Base-by-base conservation (phyloP, 2,329 filamentous ascomycete species). In the Aspergillus alliaceus region DNA sequence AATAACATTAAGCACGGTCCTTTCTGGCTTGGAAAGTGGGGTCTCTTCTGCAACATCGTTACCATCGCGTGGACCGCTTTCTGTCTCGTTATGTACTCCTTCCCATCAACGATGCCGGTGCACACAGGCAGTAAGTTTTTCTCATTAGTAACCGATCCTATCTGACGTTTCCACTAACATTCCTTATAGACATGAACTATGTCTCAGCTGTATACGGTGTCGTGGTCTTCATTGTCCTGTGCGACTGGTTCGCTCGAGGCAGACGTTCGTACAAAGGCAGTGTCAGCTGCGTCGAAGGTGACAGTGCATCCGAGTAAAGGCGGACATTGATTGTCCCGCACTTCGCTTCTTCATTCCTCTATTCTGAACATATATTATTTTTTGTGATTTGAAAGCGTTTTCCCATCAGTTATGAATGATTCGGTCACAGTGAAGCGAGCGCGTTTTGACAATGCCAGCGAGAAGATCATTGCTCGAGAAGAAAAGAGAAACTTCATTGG, bases 21-120 rank as follows among this genome's bases (percentile, higher is more conserved):
- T 0, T 82, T 82, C 69, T 81, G 77, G 74, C 66, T 82, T 25
- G 79, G 79, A 1, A 70, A 69, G 5, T 39, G 79, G 40, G 80
- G 79, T 1, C 57, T 76, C 22, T 63, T 76, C 44, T 66, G 75
- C 14, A 81, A 82, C 59, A 65, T 74, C 18, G 70, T 82, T 6
- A 66, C 61, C 11, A 66, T 82, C 14, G 40, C 64, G 14, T 83
- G 80, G 79, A 82, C 79, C 0, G 35, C 75, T 27, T 80, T 83
- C 60, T 64, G 58, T 20, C 37, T 67, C 31, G 46, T 69, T 9
- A 65, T 69, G 59, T 70, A 79, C 66, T 77, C 74, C 22, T 77
- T 78, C 65, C 76, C 76, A 8, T 58, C 64, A 32, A 62, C 60
- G 4, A 65, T 69, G 60, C 75, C 75, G 14, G 75, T 72, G 6